Evolutionary conservation across 441 rosid genomes (phyloP), one percentile per base, ranked within the genome.

Genomic region (Isatis lusitanica): DNA sequence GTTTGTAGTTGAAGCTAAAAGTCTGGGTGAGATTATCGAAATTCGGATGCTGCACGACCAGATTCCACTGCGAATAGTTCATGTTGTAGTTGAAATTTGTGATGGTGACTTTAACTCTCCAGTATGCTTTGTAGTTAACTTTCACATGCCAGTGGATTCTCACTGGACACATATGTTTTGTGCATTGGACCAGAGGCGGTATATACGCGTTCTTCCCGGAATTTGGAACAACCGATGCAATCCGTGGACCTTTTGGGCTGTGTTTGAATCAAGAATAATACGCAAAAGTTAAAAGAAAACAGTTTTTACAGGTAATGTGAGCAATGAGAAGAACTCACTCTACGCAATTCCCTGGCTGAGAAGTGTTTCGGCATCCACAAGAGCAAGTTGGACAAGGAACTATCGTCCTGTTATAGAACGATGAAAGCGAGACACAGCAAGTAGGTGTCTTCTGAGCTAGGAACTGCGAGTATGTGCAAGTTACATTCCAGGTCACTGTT

Each of bases 111-210:
- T 94, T 94, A 16, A 84, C 95, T 0, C 97, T 92, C 97, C 98
- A 94, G 62, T 92, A 94, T 0, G 82, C 91, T 68, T 67, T 88
- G 77, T 94, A 94, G 81, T 89, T 94, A 66, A 78, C 50, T 78
- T 94, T 94, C 60, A 94, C 94, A 76, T 94, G 98, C 98, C 98
- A 94, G 71, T 94, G 98, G 66, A 94, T 91, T 63, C 97, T 83
- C 43, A 92, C 66, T 2, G 97, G 97, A 79, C 97, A 94, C 97
- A 90, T 92, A 57, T 94, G 98, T 61, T 86, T 88, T 8, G 98
- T 92, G 77, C 98, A 94, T 81, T 91, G 98, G 7, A 93, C 84
- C 78, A 91, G 76, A 38, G 96, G 92, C 24, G 81, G 30, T 64
- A 83, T 81, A 30, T 66, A 66, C 3, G 7, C 44, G 66, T 91